These are phyloP conservation scores for Crassisporium funariophilum DNA, from an alignment of 768 basidiomycete genomes.

Conservation along the genomic window DNA sequence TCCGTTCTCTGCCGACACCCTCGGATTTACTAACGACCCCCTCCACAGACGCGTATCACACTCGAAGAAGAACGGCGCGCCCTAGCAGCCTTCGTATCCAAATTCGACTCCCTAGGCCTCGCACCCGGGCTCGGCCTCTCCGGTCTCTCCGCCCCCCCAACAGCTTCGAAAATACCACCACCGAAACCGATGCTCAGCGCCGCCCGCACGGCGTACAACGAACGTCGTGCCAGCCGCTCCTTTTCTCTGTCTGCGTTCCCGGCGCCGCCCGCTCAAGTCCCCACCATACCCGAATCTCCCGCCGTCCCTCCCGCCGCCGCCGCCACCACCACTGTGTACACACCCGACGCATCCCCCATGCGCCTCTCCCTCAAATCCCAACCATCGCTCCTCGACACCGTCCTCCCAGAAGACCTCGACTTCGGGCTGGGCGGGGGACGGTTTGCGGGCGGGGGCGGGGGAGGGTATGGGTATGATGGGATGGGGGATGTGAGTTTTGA, in stretches of 20 bases:
- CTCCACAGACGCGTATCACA: slow-evolving; percentile 53
- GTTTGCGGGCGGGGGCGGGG: too few relatives aligned
- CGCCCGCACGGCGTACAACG: slow-evolving; percentile 46
- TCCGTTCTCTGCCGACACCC: background rate
- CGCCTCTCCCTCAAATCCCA: background rate
- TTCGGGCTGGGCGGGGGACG: too few relatives aligned
- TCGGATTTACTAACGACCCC: background rate
- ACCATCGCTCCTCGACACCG: background rate
- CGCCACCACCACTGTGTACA: background rate
- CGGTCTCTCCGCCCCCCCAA: too few relatives aligned
- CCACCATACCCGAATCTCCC: background rate
- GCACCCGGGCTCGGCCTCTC: slow-evolving; percentile 33
- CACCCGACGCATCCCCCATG: background rate
- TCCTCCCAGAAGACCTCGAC: background rate
- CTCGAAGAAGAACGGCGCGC: slow-evolving; percentile 80
- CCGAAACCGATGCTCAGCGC: slow-evolving; percentile 56
- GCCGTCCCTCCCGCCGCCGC: too few relatives aligned
- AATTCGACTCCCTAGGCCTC: slow-evolving; percentile 78
- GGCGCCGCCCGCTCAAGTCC: background rate
- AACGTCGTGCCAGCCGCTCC: slow-evolving; percentile 39
- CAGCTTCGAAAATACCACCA: slow-evolving; percentile 24
- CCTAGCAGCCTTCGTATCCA: slow-evolving; percentile 77
- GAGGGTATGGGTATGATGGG: too few relatives aligned
- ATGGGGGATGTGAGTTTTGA: slow-evolving; percentile 56
- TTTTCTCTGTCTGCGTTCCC: slow-evolving; percentile 25